phyloP scores from a whole-genome alignment of 495 filamentous ascomycete genomes.

The Tuber calosporum region DNA sequence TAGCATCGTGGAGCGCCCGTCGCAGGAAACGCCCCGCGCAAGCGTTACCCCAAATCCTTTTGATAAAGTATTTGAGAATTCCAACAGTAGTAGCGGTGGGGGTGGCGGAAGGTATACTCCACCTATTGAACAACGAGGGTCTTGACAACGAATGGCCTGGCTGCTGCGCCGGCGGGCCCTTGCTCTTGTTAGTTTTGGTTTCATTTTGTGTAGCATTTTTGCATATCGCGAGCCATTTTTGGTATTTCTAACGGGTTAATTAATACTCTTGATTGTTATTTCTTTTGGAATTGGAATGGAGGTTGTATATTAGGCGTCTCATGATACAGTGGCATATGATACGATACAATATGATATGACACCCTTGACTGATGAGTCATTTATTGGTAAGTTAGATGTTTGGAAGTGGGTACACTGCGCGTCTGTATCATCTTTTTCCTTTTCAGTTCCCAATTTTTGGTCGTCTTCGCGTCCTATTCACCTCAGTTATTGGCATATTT shows the following conservation, averaged over 20 bases:
- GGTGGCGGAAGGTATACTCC: neutral
- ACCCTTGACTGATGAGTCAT: neutral
- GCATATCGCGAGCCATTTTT: neutral
- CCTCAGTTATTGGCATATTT: neutral
- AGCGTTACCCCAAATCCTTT: neutral
- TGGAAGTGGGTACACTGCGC: neutral
- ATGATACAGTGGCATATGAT: neutral
- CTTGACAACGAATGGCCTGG: neutral
- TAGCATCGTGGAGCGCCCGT: slow-evolving; percentile 2
- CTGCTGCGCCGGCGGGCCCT: neutral
- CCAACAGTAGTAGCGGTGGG: neutral
- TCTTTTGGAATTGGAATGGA: neutral
- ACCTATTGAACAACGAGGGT: neutral
- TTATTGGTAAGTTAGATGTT: neutral
- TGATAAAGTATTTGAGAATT: neutral
- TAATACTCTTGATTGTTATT: neutral
- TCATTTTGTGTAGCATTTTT: neutral
- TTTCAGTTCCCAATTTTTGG: neutral
- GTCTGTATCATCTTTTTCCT: neutral
- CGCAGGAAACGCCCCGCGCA: neutral
- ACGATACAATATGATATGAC: neutral
- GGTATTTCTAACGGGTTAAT: neutral
- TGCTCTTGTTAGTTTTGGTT: neutral
- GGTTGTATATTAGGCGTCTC: neutral
- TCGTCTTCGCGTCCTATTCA: neutral